A percentile compares a stretch with the other conserved stretches of the same genome.
phyloP scores from a whole-genome alignment of 192 early-diverging fungal species.

The Coemansia sp. region DNA sequence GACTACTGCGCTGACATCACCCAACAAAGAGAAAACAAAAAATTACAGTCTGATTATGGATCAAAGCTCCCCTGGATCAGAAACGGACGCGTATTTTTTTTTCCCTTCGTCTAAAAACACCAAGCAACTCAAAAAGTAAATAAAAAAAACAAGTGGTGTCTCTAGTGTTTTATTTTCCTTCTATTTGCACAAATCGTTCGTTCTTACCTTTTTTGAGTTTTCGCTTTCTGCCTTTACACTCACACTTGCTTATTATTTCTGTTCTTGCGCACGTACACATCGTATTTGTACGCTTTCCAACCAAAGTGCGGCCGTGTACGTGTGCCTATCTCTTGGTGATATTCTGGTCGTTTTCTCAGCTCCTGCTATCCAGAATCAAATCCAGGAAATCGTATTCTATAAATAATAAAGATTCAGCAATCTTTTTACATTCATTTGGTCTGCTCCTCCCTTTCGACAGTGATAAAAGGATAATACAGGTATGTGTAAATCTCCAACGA shows the following conservation, averaged over 20 bases:
- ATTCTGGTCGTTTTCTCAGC: neutral
- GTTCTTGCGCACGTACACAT: neutral
- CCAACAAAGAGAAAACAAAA: too few relatives aligned
- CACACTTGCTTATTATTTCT: neutral
- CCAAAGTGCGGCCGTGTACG: neutral
- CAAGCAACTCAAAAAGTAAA: neutral
- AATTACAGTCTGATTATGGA: conserved; percentile 6
- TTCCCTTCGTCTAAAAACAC: conserved; percentile 1
- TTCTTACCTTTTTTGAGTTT: neutral
- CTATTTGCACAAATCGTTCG: neutral
- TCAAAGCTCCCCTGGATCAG: conserved; percentile 5
- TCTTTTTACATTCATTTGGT: neutral
- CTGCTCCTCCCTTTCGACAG: too few relatives aligned
- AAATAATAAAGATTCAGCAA: neutral
- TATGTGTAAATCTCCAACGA: too few relatives aligned
- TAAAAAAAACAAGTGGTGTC: neutral
- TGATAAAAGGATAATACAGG: too few relatives aligned
- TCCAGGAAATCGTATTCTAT: neutral
- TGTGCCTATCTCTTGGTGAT: neutral
- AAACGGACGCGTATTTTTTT: conserved; percentile 7
- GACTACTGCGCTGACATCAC: too few relatives aligned
- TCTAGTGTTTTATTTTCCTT: neutral
- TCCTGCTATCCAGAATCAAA: neutral
- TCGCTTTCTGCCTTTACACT: too few relatives aligned
- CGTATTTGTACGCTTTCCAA: neutral